Evolutionary conservation across 306 rosid species (phyloP).

Genomic region (Fragaria ananassa): DNA sequence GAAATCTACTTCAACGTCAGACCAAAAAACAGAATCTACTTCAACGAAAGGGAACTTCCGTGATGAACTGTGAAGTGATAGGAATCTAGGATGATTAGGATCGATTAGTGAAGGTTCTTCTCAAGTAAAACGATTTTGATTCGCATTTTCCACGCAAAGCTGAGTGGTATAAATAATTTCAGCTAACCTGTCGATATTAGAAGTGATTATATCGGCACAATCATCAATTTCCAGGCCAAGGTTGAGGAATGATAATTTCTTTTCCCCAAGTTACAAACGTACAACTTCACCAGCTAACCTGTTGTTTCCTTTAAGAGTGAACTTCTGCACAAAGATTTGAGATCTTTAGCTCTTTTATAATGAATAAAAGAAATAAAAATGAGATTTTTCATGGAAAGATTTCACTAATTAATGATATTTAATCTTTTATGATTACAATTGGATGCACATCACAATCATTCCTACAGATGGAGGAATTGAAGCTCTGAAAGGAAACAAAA

Average conservation of each 20-base stretch:
- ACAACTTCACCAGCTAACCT: not conserved
- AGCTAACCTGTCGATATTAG: not conserved
- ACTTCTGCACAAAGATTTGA: not conserved
- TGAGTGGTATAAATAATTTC: constrained; percentile 11
- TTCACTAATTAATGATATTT: not conserved
- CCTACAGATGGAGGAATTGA: not conserved
- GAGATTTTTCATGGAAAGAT: not conserved
- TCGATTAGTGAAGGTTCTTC: not conserved
- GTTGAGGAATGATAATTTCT: not conserved
- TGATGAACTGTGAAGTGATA: constrained; percentile 28
- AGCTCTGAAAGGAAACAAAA: not conserved
- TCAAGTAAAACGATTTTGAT: not conserved
- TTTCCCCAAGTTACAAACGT: no score
- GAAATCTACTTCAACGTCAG: not conserved
- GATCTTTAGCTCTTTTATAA: not conserved
- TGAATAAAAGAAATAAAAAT: not conserved
- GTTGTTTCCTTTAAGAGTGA: no score
- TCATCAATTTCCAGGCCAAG: not conserved
- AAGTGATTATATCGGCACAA: not conserved
- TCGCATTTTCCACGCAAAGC: not conserved
- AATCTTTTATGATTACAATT: not conserved
- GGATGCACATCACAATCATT: not conserved
- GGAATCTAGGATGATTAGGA: not conserved
- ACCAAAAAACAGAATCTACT: not conserved
- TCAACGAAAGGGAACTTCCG: constrained; percentile 18